These are phyloP conservation scores for Tillandsia fasciculata DNA, from an alignment of 176 grass and related monocot species.

Conservation along the genomic window DNA sequence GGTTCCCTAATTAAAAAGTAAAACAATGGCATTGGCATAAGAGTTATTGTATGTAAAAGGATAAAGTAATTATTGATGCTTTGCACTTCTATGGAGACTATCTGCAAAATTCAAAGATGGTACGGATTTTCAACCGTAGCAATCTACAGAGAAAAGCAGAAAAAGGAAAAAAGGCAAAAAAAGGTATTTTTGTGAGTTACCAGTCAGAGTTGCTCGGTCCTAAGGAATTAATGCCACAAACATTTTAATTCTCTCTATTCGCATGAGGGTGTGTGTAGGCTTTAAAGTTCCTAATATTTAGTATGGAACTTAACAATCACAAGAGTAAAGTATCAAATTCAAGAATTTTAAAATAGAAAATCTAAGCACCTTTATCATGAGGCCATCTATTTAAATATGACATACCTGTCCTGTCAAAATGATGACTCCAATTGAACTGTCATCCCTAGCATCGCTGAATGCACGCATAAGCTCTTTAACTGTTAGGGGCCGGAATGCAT, in stretches of 20 bases:
- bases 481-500: slow-evolving; percentile 82
- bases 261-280: neutral
- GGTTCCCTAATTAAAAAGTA: slow-evolving; percentile 39
- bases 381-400: neutral
- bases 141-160: no score
- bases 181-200: neutral
- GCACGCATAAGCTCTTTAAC: slow-evolving; percentile 87
- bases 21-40: neutral
- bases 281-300: neutral
- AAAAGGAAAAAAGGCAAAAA: no score
- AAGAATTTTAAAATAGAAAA: neutral
- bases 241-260: neutral
- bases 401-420: slow-evolving; percentile 75
- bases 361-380: neutral
- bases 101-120: no score
- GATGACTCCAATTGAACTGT: slow-evolving; percentile 68
- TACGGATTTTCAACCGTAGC: no score
- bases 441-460: slow-evolving; percentile 82
- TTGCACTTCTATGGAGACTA: no score
- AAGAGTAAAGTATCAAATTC: neutral
- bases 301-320: neutral
- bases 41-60: neutral
- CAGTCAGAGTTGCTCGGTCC: neutral
- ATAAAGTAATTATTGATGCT: neutral
- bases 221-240: neutral